Conservation (phyloP, 805 yeast genomes). For the Hanseniaspora taiwanica region DNA sequence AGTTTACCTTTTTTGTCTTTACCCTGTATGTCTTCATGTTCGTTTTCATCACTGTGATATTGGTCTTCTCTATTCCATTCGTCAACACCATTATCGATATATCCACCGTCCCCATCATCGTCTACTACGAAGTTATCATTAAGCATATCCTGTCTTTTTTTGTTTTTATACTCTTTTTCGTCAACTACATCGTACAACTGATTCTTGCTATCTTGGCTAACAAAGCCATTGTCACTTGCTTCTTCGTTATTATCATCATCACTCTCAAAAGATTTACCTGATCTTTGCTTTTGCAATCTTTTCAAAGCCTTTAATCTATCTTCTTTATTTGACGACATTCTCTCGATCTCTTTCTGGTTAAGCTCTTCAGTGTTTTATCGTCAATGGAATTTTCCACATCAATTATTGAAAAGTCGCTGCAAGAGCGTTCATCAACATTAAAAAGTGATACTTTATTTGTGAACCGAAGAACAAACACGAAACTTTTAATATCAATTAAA, state of each 20-base stretch:
- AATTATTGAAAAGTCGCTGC: no score
- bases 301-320: slow-evolving; percentile 45
- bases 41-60: slow-evolving; percentile 43
- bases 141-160: slow-evolving; percentile 65
- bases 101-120: slow-evolving; percentile 77
- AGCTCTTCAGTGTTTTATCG: background rate
- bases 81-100: slow-evolving; percentile 85
- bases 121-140: slow-evolving; percentile 91
- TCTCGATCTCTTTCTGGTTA: no score
- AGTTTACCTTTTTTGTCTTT: slow-evolving; percentile 14
- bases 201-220: slow-evolving; percentile 20
- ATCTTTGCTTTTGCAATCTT: slow-evolving; percentile 44
- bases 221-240: slow-evolving; percentile 24
- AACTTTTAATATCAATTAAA: no score
- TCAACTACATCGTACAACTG: slow-evolving; percentile 76
- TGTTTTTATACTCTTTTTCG: slow-evolving; percentile 62
- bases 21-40: slow-evolving; percentile 18
- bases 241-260: slow-evolving; percentile 28
- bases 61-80: slow-evolving; percentile 62
- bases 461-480: no score
- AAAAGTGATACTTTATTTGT: no score
- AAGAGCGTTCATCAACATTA: no score
- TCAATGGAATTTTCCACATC: background rate
- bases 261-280: slow-evolving; percentile 10
- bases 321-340: background rate